These are phyloP conservation scores for Starmerella geochares DNA, from an alignment of 805 yeast genomes.

Conservation along the genomic window DNA sequence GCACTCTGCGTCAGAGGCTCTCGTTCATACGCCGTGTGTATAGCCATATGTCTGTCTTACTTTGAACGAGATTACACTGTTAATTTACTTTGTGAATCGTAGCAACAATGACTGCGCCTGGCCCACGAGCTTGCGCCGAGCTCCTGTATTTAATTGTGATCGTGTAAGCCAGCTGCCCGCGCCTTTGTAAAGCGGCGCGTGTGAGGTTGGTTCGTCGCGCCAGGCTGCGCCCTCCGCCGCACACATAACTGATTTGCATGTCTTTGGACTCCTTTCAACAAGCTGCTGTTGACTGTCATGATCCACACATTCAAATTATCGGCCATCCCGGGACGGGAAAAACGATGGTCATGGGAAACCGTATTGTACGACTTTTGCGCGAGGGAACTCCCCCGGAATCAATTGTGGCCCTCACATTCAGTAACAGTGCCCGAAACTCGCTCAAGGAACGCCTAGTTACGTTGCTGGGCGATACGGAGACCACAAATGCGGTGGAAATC, in stretches of 20 bases:
- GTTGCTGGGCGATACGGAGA: slow-evolving; percentile 5
- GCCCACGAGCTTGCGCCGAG: too few relatives aligned
- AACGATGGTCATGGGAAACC: slow-evolving; percentile 68
- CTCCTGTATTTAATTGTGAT: too few relatives aligned
- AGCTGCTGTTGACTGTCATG: slow-evolving; percentile 37
- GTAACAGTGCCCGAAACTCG: slow-evolving; percentile 83
- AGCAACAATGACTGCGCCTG: too few relatives aligned
- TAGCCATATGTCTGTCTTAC: too few relatives aligned
- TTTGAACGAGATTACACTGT: too few relatives aligned
- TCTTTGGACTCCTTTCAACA: slow-evolving; percentile 36
- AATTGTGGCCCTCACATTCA: slow-evolving; percentile 81
- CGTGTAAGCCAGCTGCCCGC: slow-evolving; percentile 1
- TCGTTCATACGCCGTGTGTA: too few relatives aligned
- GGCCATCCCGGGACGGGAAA: slow-evolving; percentile 69
- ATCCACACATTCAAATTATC: slow-evolving; percentile 41
- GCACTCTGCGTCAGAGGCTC: too few relatives aligned
- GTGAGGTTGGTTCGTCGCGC: not conserved
- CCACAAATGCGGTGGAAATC: slow-evolving; percentile 38
- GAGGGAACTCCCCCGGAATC: slow-evolving; percentile 46
- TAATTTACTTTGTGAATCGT: too few relatives aligned
- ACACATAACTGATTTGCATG: not conserved
- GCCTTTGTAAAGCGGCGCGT: too few relatives aligned
- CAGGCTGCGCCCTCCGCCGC: not conserved
- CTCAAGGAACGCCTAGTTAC: slow-evolving; percentile 51
- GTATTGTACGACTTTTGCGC: slow-evolving; percentile 63